Base-by-base conservation (phyloP, 768 basidiomycete species). In the Rhizopogon vinicolor region DNA sequence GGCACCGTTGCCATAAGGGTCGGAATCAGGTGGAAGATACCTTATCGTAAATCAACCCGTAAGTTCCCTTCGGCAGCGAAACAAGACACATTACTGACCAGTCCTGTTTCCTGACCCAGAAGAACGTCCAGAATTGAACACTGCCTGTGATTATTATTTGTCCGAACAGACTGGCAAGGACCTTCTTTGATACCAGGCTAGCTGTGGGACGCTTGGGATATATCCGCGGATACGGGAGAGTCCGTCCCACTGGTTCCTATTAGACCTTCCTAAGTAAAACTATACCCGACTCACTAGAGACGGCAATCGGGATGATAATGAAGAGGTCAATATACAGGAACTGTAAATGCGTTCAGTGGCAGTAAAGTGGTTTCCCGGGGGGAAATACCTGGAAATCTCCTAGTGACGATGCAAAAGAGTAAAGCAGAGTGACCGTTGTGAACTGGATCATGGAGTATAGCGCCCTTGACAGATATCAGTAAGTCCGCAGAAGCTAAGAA, bases 371-470 rank as follows among this genome's bases (percentile, higher is more conserved):
- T 16, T 16, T 22, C 19, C 22, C 2, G 8, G 18, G 8, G 18
- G 19, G 14, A 57, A 82, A 52, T 57, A 90, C 93, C 83, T 98
- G 90, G 69, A 98, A 96, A 68, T 99, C 96, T 44, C 95, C 96
- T 39, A 99, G 75, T 44, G 93, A 93, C 7, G 93, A 96, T 0
- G 94, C 96, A 66, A 99, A 97, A 0, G 93, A 94, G 71, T 99
- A 99, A 33, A 99, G 70, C 56, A 98, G 71, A 2, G 94, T 97
- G 57, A 98, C 91, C 3, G 94, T 93, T n/a, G 95, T 98, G 68
- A 99, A 99, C 68, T 99, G 97, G 51, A 99, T 99, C 61, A 99
- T 79, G 12, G 97, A 99, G 72, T 98, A 99, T 43, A 99, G 72
- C 0, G 97, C 97, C 96, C 95, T 98, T 63, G 16, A 60, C 39